Percentiles rank a stretch among this genome's conserved stretches.
These are phyloP conservation scores for Trichoderma gamsii DNA, from an alignment of 495 filamentous ascomycete species.

Conservation along the genomic window DNA sequence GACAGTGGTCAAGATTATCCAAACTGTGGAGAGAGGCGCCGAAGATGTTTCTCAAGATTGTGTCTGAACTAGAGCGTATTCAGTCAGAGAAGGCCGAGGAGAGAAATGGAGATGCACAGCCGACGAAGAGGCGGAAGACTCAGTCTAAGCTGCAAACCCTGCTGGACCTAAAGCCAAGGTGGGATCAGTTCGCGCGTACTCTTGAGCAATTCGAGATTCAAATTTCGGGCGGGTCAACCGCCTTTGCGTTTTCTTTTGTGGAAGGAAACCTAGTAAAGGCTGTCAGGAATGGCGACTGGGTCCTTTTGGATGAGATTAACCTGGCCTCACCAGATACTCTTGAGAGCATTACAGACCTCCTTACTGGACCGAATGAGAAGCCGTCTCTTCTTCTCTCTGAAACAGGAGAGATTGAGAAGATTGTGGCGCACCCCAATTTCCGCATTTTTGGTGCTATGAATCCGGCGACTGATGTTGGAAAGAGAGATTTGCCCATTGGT, in stretches of 20 bases:
- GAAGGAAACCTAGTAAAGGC: conserved; percentile 94
- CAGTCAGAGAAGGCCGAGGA: conserved; percentile 25
- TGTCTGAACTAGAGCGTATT: conserved; percentile 42
- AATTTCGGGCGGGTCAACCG: conserved; percentile 66
- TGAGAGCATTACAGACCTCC: conserved; percentile 82
- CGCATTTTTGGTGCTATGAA: conserved; percentile 99
- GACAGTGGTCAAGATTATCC: conserved; percentile 76
- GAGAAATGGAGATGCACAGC: conserved; percentile 51
- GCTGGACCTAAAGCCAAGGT: conserved; percentile 58
- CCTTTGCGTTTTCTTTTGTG: conserved; percentile 90
- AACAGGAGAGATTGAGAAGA: conserved; percentile 80
- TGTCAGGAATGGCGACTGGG: conserved; percentile 91
- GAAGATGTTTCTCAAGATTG: conserved; percentile 70
- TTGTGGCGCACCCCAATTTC: conserved; percentile 87
- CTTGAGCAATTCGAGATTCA: conserved; percentile 78
- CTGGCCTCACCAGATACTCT: conserved; percentile 89
- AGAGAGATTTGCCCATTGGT: conserved; percentile 82
- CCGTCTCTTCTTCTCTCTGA: conserved; percentile 87
- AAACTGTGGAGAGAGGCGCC: conserved; percentile 85
- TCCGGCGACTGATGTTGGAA: conserved; percentile 93
- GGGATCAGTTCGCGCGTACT: conserved; percentile 71
- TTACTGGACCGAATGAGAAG: conserved; percentile 56
- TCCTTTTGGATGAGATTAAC: conserved; percentile 97
- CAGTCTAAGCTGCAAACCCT: conserved; percentile 59
- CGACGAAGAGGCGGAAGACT: conserved; percentile 74